These are phyloP conservation scores for Calcarisporium arbuscula DNA, from an alignment of 2,329 filamentous ascomycete species.

Conservation along the genomic window DNA sequence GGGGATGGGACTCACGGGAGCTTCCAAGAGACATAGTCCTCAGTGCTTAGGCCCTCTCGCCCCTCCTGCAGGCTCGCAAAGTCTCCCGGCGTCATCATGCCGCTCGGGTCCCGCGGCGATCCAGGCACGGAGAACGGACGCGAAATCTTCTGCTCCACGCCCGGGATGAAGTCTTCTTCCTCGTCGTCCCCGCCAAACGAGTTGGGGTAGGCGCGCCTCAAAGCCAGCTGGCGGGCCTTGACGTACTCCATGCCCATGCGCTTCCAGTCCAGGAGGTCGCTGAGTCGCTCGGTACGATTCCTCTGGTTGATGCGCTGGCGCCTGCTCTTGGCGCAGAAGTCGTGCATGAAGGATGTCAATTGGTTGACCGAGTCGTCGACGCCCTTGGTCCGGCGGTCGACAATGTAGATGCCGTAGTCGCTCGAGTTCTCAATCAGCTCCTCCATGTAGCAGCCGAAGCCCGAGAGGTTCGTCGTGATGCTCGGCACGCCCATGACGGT, in stretches of 20 bases:
- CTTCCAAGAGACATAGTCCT: slow-evolving; percentile 98
- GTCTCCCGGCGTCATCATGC: slow-evolving; percentile 99
- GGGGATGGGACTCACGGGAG: slow-evolving; percentile 67
- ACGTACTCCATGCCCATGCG: slow-evolving; percentile 99
- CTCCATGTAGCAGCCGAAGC: slow-evolving; percentile 99
- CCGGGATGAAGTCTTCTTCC: slow-evolving; percentile 85
- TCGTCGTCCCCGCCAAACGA: slow-evolving; percentile 78
- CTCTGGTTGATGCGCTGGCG: slow-evolving; percentile 98
- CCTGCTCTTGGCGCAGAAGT: slow-evolving; percentile 88
- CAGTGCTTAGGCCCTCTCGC: slow-evolving; percentile 84
- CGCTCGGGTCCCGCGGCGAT: slow-evolving; percentile 80
- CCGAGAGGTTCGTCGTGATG: slow-evolving; percentile 95
- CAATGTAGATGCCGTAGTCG: slow-evolving; percentile 98
- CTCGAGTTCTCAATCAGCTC: slow-evolving; percentile 96
- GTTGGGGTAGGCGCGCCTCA: slow-evolving; percentile 83
- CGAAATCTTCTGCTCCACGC: slow-evolving; percentile 91
- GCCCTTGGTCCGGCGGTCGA: slow-evolving; percentile 90
- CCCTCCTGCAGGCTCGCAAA: slow-evolving; percentile 96
- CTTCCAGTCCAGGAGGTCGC: slow-evolving; percentile 97
- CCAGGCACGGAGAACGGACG: slow-evolving; percentile 90
- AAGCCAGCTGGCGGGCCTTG: slow-evolving; percentile 88
- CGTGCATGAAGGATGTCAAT: slow-evolving; percentile 79
- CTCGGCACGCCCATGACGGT: slow-evolving; percentile 98
- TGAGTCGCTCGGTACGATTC: slow-evolving; percentile 90
- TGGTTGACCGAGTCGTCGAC: slow-evolving; percentile 98